A percentile compares a stretch with the other conserved stretches of the same genome.
phyloP scores from a whole-genome alignment of 2,329 filamentous ascomycete genomes.

The Phoma herbarum region DNA sequence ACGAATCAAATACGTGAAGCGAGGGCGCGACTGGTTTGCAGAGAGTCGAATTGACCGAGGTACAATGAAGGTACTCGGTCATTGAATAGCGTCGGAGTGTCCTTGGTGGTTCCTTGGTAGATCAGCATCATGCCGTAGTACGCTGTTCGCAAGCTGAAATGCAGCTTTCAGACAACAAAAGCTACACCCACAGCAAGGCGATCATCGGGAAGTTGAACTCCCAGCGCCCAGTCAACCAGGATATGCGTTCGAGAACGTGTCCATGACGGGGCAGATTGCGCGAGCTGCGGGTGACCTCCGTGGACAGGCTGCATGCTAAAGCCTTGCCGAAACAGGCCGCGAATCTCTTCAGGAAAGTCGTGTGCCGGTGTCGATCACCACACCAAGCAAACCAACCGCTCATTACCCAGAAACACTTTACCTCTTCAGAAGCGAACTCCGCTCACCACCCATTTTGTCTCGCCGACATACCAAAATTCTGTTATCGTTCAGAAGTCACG shows the following conservation, averaged over 20 bases:
- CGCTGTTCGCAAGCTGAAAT: background rate
- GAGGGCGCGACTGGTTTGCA: background rate
- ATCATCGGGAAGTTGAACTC: background rate
- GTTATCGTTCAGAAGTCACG: background rate
- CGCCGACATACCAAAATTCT: background rate
- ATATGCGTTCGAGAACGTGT: background rate
- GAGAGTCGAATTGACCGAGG: background rate
- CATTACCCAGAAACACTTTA: background rate
- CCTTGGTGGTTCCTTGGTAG: background rate
- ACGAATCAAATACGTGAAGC: background rate
- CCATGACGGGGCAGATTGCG: background rate
- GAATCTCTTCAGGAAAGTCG: background rate
- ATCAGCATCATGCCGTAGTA: background rate
- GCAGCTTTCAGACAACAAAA: background rate
- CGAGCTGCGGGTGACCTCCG: constrained; percentile 1
- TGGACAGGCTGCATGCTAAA: background rate
- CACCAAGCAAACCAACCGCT: background rate
- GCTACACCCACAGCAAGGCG: background rate
- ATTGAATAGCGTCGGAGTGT: background rate
- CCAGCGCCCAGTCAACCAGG: background rate
- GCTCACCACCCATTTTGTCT: background rate
- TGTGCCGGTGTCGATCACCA: background rate
- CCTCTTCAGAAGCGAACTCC: background rate
- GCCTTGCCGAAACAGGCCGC: background rate
- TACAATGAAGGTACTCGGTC: background rate